Conservation (phyloP, 1,139 yeast genomes). For the Magnusiomyces sp. region DNA sequence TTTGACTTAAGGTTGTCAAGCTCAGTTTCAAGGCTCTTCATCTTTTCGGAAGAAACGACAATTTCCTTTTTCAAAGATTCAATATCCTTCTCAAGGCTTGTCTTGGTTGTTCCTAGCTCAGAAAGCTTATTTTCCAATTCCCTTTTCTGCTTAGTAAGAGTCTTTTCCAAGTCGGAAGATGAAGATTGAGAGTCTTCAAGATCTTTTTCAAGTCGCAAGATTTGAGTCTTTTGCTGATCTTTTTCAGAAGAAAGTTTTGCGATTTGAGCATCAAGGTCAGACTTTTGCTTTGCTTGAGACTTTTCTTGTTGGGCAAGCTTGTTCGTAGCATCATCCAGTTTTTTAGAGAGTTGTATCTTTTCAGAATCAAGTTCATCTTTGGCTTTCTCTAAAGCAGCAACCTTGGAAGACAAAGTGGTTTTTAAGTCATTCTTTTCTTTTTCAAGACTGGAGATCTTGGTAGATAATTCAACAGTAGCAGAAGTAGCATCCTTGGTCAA, state of each 20-base stretch:
- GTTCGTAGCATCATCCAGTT: conserved; percentile 2
- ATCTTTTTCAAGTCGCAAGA: conserved; percentile 5
- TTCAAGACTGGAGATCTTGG: conserved; percentile 13
- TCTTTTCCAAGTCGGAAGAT: not conserved
- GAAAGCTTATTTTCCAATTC: conserved; percentile 9
- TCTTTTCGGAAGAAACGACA: not conserved
- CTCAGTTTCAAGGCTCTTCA: no score
- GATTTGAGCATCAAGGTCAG: no score
- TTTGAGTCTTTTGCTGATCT: conserved; percentile 5
- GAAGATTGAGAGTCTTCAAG: conserved; percentile 1
- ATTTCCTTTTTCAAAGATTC: not conserved
- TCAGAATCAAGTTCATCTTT: conserved; percentile 4
- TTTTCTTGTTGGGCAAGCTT: conserved; percentile 5
- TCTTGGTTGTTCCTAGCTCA: not conserved
- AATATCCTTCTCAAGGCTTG: not conserved
- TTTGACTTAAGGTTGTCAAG: no score
- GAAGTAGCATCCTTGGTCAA: conserved; percentile 17
- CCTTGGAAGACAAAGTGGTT: not conserved
- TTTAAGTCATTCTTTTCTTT: conserved; percentile 11
- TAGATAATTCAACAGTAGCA: conserved; percentile 16
- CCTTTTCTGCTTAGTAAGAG: conserved; percentile 6
- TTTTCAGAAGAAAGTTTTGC: not conserved
- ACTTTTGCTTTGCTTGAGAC: conserved; percentile 7
- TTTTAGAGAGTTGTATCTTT: not conserved
- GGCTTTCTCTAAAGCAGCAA: conserved; percentile 2